Evolutionary conservation across 345 rosid species (phyloP).

Genomic region (Pugionium dolabratum): DNA sequence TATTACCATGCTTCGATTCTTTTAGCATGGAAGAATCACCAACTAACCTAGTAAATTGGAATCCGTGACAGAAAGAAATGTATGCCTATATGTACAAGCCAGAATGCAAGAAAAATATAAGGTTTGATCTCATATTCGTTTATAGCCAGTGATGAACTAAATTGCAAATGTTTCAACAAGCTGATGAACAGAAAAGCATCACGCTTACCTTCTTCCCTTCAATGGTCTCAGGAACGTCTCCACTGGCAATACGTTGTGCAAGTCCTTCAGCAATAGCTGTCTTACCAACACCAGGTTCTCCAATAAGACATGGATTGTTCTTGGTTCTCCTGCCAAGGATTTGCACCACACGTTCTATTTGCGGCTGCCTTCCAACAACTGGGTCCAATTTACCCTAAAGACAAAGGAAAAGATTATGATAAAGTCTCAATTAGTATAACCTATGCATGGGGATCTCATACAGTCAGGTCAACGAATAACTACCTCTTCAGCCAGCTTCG

Average conservation of each 20-base stretch:
- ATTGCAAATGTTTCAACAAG: constrained; percentile 10
- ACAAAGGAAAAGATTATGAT: constrained; percentile 7
- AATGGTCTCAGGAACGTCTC: constrained; percentile 98
- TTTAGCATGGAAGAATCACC: constrained; percentile 14
- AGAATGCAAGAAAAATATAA: not conserved
- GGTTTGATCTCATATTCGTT: constrained; percentile 2
- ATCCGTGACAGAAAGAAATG: constrained; percentile 2
- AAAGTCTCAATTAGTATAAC: not conserved
- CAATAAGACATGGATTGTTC: constrained; percentile 96
- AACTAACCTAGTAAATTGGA: constrained; percentile 1
- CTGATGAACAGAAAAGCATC: constrained; percentile 1
- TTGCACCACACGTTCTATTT: constrained; percentile 94
- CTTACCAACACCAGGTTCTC: constrained; percentile 99
- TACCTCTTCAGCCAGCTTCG: constrained; percentile 98
- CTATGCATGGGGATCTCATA: constrained; percentile 1
- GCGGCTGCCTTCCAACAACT: constrained; percentile 97
- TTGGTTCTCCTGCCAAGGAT: constrained; percentile 97
- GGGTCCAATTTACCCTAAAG: constrained; percentile 96
- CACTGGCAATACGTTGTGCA: constrained; percentile 88
- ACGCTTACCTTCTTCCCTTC: constrained; percentile 85
- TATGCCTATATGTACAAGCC: constrained; percentile 2
- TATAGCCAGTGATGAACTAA: not conserved
- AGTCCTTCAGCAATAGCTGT: constrained; percentile 99
- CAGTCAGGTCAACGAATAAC: constrained; percentile 6
- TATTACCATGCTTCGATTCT: not conserved